Evolutionary conservation across 495 filamentous ascomycete genomes (phyloP).

Genomic region (Aspergillus diversus): DNA sequence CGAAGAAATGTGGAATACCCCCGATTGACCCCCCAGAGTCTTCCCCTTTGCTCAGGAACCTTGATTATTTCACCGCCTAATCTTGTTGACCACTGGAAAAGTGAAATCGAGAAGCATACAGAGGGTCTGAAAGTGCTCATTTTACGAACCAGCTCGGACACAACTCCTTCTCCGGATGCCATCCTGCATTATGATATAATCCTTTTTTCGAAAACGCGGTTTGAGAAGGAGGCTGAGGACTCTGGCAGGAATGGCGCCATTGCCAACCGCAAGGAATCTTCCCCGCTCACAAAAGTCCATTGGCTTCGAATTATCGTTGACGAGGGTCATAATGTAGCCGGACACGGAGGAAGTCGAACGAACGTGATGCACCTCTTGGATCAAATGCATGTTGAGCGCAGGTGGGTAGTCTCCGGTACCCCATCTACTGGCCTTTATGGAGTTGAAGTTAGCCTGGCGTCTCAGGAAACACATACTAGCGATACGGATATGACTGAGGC

Average conservation of each 20-base stretch:
- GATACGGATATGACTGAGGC: conserved; percentile 41
- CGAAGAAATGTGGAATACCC: conserved; percentile 46
- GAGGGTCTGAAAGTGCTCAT: conserved; percentile 65
- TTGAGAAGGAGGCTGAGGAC: conserved; percentile 63
- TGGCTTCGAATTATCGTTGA: conserved; percentile 90
- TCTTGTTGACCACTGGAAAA: conserved; percentile 59
- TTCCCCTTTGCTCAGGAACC: conserved; percentile 69
- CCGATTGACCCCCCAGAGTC: conserved; percentile 44
- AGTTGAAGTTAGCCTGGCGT: conserved; percentile 64
- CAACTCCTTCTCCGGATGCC: conserved; percentile 60
- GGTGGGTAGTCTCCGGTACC: conserved; percentile 92
- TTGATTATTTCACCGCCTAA: conserved; percentile 58
- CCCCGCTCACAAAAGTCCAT: conserved; percentile 70
- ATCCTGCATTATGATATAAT: conserved; percentile 77
- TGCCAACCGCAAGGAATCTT: conserved; percentile 39
- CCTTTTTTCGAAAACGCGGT: conserved; percentile 73
- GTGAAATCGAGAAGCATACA: conserved; percentile 70
- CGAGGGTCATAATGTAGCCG: conserved; percentile 83
- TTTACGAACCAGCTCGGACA: conserved; percentile 51
- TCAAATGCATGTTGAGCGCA: conserved; percentile 68
- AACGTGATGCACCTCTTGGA: conserved; percentile 70
- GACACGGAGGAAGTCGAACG: conserved; percentile 58
- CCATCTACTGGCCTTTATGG: conserved; percentile 82
- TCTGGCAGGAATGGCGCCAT: conserved; percentile 37
- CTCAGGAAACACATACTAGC: conserved; percentile 45